A percentile compares a stretch with the other conserved stretches of the same genome.
Evolutionary conservation across 306 rosid species (phyloP).

Genomic region (Glycine soja): DNA sequence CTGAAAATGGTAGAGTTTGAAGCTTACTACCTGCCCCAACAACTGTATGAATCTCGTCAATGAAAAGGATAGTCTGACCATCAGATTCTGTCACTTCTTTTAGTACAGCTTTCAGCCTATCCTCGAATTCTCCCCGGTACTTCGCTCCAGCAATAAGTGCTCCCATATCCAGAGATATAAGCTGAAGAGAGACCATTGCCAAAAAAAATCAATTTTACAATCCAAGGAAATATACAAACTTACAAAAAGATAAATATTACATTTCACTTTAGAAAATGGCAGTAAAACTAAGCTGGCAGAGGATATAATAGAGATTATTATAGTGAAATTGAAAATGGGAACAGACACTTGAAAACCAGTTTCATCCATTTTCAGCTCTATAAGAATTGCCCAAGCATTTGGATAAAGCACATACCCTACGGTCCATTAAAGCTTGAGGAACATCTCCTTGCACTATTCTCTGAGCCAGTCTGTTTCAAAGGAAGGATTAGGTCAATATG

Average conservation of each 20-base stretch:
- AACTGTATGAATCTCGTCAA: constrained; percentile 96
- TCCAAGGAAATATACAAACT: constrained; percentile 21
- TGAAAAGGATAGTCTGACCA: constrained; percentile 91
- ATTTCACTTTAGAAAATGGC: not conserved
- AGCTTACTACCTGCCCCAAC: constrained; percentile 91
- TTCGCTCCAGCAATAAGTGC: constrained; percentile 98
- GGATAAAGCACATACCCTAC: constrained; percentile 69
- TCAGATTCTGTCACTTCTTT: constrained; percentile 98
- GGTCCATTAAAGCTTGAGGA: constrained; percentile 96
- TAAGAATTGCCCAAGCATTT: constrained; percentile 29
- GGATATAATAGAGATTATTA: constrained; percentile 3
- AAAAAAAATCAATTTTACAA: constrained; percentile 41
- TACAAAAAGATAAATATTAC: constrained; percentile 1
- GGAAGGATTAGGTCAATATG: constrained; percentile 25
- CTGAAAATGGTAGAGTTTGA: constrained; percentile 33
- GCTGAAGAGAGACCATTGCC: constrained; percentile 56
- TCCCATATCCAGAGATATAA: constrained; percentile 99
- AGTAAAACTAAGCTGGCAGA: constrained; percentile 10
- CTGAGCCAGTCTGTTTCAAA: constrained; percentile 88
- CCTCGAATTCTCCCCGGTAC: constrained; percentile 97
- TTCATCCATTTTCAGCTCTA: constrained; percentile 16
- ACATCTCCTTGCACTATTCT: constrained; percentile 97
- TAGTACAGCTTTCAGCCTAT: constrained; percentile 96
- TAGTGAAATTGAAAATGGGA: constrained; percentile 8
- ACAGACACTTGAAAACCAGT: constrained; percentile 1